These are phyloP conservation scores for Blepharisma stoltei DNA, from an alignment of 73 alveolate species.

Conservation along the genomic window DNA sequence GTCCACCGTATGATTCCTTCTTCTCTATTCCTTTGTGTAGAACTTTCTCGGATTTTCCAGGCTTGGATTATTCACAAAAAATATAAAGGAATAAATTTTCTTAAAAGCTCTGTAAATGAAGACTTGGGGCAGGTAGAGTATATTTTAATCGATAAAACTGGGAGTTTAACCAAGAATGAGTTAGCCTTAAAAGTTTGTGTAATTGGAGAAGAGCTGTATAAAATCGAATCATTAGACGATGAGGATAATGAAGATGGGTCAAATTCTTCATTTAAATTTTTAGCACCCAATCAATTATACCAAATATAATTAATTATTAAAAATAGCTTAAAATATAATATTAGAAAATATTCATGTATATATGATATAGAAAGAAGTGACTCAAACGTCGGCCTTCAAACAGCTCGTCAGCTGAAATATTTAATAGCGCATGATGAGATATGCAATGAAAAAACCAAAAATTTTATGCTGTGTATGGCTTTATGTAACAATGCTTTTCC, in stretches of 20 bases:
- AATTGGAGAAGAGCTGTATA: not conserved
- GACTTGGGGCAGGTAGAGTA: conserved; percentile 17
- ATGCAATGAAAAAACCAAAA: not conserved
- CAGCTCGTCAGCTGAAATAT: not conserved
- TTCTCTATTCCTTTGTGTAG: not conserved
- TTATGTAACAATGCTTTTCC: conserved; percentile 8
- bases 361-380: not conserved
- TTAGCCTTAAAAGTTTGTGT: conserved; percentile 1
- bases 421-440: not conserved
- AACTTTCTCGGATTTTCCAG: not conserved
- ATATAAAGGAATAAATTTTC: not conserved
- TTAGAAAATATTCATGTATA: no score
- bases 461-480: conserved; percentile 8
- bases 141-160: conserved; percentile 18
- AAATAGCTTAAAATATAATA: no score
- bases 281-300: not conserved
- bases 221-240: not conserved
- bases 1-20: not conserved
- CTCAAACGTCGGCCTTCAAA: not conserved
- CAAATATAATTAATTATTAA: no score
- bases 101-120: not conserved
- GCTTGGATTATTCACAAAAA: not conserved
- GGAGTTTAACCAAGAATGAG: not conserved
- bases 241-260: not conserved
- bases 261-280: not conserved